Percentiles rank a stretch among this genome's conserved stretches.
Conservation (phyloP, 2,329 filamentous ascomycete genomes). For the Alternaria gansuensis region DNA sequence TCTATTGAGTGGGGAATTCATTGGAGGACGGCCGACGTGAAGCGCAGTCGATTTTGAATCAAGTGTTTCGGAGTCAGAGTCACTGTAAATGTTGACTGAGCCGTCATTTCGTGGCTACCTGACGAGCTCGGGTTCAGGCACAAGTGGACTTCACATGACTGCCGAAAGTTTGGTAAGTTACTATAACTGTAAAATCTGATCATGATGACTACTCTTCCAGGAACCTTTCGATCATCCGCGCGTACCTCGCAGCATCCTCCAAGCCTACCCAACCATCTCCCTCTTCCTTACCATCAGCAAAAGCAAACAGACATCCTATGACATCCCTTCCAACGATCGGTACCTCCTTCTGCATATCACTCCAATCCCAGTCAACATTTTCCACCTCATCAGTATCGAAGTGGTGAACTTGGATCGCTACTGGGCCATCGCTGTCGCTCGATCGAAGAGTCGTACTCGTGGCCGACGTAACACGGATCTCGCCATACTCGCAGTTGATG, state of each 20-base stretch:
- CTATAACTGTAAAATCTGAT: neutral
- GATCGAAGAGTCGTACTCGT: conserved; percentile 30
- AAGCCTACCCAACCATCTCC: conserved; percentile 41
- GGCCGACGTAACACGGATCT: conserved; percentile 35
- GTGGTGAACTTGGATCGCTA: conserved; percentile 62
- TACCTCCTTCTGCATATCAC: conserved; percentile 46
- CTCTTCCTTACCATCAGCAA: conserved; percentile 32
- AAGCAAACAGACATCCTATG: conserved; percentile 29
- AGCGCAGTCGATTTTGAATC: too few species aligned
- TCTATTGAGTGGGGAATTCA: too few species aligned
- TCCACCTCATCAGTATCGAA: conserved; percentile 59
- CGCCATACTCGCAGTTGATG: conserved; percentile 33
- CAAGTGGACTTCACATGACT: neutral
- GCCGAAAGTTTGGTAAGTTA: neutral
- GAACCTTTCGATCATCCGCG: neutral
- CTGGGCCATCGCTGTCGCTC: conserved; percentile 44
- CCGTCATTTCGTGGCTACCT: too few species aligned
- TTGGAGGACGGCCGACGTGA: too few species aligned
- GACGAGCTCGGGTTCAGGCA: too few species aligned
- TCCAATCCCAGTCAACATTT: conserved; percentile 56
- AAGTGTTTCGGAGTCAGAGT: too few species aligned
- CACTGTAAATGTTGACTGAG: too few species aligned
- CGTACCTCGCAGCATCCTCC: conserved; percentile 34
- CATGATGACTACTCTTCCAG: neutral
- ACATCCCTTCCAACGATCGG: conserved; percentile 32